phyloP scores from a whole-genome alignment of 805 yeast species.

The Kodamaea nitidulidarum region DNA sequence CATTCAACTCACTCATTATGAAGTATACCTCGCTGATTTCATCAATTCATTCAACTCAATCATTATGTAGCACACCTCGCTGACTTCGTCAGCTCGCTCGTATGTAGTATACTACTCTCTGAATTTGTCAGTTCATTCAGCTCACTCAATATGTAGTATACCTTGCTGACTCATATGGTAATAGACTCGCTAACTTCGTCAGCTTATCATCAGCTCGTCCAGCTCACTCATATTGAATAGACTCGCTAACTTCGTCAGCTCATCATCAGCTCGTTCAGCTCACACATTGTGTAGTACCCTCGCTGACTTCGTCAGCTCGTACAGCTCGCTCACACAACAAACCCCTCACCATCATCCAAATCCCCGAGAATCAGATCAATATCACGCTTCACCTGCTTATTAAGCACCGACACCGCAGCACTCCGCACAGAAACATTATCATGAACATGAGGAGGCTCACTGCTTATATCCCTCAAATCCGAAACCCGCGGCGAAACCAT shows the following conservation, averaged over 20 bases:
- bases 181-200: not conserved
- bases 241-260: not conserved
- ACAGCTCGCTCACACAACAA: slow-evolving; percentile 5
- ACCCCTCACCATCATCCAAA: slow-evolving; percentile 32
- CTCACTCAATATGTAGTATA: not conserved
- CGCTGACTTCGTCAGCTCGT: no score
- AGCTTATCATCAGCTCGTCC: not conserved
- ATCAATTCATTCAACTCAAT: no score
- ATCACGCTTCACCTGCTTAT: slow-evolving; percentile 29
- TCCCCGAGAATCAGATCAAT: slow-evolving; percentile 32
- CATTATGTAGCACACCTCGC: no score
- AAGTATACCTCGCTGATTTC: no score
- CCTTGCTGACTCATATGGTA: no score
- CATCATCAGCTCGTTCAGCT: no score
- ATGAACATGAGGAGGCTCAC: slow-evolving; percentile 14
- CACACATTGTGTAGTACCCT: not conserved
- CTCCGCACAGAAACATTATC: slow-evolving; percentile 7
- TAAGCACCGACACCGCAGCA: slow-evolving; percentile 21
- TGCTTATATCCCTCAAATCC: slow-evolving; percentile 15
- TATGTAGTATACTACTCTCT: no score
- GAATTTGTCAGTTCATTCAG: no score
- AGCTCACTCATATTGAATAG: not conserved
- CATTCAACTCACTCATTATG: no score
- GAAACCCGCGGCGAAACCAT: slow-evolving; percentile 12
- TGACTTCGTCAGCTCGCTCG: no score